Percentiles rank a stretch among this genome's conserved stretches.
Evolutionary conservation across 257 asterid species (phyloP).

Genomic region (Euphrasia confusa): DNA sequence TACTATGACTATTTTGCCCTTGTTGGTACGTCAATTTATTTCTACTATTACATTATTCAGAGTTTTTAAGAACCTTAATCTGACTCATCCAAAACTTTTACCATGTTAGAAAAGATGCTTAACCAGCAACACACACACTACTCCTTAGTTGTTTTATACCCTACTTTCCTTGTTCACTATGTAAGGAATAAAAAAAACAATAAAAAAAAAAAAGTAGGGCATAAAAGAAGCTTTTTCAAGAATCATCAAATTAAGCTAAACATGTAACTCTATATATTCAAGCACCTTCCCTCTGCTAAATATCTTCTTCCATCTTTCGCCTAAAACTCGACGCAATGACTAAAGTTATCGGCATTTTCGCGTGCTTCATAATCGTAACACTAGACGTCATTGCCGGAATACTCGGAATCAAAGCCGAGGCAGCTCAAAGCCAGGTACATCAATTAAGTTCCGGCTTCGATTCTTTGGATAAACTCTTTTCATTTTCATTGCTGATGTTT

Average conservation of each 20-base stretch:
- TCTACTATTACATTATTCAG: background rate
- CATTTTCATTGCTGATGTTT: background rate
- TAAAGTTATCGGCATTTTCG: conserved; percentile 48
- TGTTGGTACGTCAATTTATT: background rate
- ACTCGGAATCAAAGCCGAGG: conserved; percentile 77
- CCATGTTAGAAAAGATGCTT: conserved; percentile 31
- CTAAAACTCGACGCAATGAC: conserved; percentile 31
- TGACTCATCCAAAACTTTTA: background rate
- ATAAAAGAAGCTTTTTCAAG: conserved; percentile 41
- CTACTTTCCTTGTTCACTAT: conserved; percentile 41
- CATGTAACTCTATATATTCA: conserved; percentile 1
- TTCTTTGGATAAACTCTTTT: background rate
- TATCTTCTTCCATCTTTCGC: conserved; percentile 6
- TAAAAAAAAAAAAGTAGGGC: conserved; percentile 14
- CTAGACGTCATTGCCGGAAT: conserved; percentile 66
- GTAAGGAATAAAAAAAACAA: conserved; percentile 35
- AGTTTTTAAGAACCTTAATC: background rate
- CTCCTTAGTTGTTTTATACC: conserved; percentile 57
- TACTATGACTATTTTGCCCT: no score
- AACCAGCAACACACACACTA: conserved; percentile 33
- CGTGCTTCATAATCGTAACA: conserved; percentile 60
- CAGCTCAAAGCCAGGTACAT: conserved; percentile 65
- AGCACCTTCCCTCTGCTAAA: conserved; percentile 7
- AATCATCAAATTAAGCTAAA: background rate
- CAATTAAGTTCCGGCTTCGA: background rate